phyloP scores from a whole-genome alignment of 2,329 filamentous ascomycete species.

The Pseudogymnoascus sp. region DNA sequence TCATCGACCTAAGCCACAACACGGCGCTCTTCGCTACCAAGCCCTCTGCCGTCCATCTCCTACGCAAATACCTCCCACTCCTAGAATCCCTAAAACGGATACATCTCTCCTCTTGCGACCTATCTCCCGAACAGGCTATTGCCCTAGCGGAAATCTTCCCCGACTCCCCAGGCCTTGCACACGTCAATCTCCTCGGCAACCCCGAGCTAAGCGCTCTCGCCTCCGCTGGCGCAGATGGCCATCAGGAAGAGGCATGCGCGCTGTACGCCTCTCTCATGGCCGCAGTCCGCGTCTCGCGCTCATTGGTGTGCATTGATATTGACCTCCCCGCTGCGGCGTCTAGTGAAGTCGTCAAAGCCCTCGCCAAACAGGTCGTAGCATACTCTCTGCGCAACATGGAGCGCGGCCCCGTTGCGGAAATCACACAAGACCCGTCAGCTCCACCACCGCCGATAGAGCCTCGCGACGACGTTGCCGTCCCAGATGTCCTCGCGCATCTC shows the following conservation, averaged over 20 bases:
- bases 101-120: conserved; percentile 74
- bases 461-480: conserved; percentile 54
- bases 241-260: conserved; percentile 88
- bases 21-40: conserved; percentile 65
- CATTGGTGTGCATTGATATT: conserved; percentile 83
- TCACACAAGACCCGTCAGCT: conserved; percentile 65
- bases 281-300: conserved; percentile 73
- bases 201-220: conserved; percentile 62
- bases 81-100: conserved; percentile 72
- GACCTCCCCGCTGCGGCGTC: conserved; percentile 74
- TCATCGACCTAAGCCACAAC: conserved; percentile 90
- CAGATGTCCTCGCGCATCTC: conserved; percentile 78
- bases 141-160: conserved; percentile 84
- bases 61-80: conserved; percentile 74
- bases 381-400: conserved; percentile 93
- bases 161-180: conserved; percentile 71
- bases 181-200: conserved; percentile 83
- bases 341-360: conserved; percentile 84
- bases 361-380: conserved; percentile 89
- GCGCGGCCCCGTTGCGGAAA: conserved; percentile 57
- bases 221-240: conserved; percentile 65
- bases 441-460: conserved; percentile 33
- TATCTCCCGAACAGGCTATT: conserved; percentile 83
- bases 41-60: conserved; percentile 63
- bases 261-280: conserved; percentile 87